Conservation (phyloP, 768 basidiomycete species). For the Auriculariales sp. region DNA sequence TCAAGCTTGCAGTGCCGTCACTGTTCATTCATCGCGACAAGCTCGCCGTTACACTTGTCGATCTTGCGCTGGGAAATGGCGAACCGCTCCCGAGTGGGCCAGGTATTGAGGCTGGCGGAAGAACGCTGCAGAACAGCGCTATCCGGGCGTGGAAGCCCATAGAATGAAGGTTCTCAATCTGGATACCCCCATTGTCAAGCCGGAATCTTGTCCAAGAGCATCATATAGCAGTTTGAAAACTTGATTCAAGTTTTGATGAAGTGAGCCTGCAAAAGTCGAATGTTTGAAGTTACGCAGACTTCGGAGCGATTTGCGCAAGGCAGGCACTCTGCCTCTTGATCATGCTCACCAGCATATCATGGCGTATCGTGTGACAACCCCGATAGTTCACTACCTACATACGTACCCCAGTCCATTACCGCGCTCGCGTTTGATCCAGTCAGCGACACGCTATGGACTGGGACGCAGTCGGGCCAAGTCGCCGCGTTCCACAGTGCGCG, state of each 20-base stretch:
- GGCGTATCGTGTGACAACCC: conserved; percentile 3
- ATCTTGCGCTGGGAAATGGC: conserved; percentile 14
- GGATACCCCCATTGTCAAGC: too few species aligned
- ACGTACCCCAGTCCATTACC: conserved; percentile 33
- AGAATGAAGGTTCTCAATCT: too few species aligned
- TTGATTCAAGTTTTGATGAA: too few species aligned
- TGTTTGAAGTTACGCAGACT: too few species aligned
- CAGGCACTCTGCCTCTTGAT: too few species aligned
- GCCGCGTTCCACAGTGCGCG: conserved; percentile 50
- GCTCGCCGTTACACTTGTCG: conserved; percentile 11
- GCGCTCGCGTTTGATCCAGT: conserved; percentile 82
- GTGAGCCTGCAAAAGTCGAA: too few species aligned
- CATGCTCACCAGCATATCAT: conserved; percentile 1
- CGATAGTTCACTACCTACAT: conserved; percentile 7
- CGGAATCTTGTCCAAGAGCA: too few species aligned
- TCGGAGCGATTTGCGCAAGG: too few species aligned
- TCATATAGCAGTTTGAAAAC: too few species aligned
- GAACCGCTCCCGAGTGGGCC: conserved; percentile 9
- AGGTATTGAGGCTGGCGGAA: conserved; percentile 16
- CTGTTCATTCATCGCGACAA: conserved; percentile 10
- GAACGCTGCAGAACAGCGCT: conserved; percentile 7
- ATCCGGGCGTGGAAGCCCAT: too few species aligned
- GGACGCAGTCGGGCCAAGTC: conserved; percentile 56
- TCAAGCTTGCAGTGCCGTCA: too few species aligned
- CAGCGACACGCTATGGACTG: conserved; percentile 82